Conservation (phyloP, 2,329 filamentous ascomycete genomes). For the Botrytis cinerea region DNA sequence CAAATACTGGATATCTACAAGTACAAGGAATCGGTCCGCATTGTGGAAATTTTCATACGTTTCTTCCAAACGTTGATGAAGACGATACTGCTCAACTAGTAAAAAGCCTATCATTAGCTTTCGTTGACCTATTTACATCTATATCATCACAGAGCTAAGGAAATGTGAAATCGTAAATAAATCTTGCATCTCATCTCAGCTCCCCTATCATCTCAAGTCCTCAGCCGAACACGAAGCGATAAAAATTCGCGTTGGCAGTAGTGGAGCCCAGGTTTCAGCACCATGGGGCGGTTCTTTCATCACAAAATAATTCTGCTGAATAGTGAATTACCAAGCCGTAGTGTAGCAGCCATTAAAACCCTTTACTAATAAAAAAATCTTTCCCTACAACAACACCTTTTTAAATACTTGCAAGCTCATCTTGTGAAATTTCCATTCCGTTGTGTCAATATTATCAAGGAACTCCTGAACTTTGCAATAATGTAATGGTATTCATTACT, state of each 20-base stretch:
- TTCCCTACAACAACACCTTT: background rate
- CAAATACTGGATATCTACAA: background rate
- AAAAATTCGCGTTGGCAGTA: background rate
- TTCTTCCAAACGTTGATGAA: no score
- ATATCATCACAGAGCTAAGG: background rate
- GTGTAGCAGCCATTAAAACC: background rate
- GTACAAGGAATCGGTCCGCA: background rate
- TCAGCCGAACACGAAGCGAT: background rate
- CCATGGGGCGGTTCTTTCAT: rapidly evolving
- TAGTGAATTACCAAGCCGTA: background rate
- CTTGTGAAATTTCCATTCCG: no score
- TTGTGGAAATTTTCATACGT: background rate
- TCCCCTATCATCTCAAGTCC: background rate
- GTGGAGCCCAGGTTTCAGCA: background rate
- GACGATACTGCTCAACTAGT: no score
- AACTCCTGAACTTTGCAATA: background rate
- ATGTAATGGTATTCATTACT: background rate
- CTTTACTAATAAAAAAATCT: background rate
- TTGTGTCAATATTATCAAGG: background rate
- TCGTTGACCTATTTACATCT: background rate
- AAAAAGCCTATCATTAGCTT: background rate
- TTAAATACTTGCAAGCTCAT: background rate
- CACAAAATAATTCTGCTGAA: no score
- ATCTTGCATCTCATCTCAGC: no score
- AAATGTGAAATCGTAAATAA: background rate